phyloP scores from a whole-genome alignment of 2,329 filamentous ascomycete genomes.

The Ceratocystis variospora region DNA sequence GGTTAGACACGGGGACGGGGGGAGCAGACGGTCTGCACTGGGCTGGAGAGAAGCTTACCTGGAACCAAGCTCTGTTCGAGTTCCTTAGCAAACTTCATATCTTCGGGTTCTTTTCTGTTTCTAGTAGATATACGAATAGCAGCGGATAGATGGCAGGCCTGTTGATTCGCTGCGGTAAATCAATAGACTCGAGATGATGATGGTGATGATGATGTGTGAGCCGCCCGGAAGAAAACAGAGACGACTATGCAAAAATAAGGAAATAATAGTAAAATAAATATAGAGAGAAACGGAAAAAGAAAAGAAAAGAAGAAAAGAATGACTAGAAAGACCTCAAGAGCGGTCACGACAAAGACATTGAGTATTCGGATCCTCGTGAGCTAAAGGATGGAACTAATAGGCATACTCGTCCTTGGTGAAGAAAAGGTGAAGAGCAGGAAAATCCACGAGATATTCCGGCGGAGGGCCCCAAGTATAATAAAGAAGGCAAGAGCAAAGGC shows the following conservation, averaged over 20 bases:
- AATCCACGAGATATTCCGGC: not conserved
- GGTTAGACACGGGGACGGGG: conserved; percentile 7
- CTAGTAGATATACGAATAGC: not conserved
- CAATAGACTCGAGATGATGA: not conserved
- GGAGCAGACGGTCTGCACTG: not conserved
- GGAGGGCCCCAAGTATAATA: not conserved
- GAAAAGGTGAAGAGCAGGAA: not conserved
- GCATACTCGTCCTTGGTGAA: conserved; percentile 7
- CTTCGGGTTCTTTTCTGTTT: conserved; percentile 21
- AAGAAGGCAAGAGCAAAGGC: not conserved
- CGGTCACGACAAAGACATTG: conserved; percentile 3
- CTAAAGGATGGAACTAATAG: not conserved
- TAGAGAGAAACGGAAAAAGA: not conserved
- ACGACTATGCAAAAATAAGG: not conserved
- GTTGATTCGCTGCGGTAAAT: not conserved
- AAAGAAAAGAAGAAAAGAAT: not conserved
- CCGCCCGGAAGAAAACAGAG: not conserved
- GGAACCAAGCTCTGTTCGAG: conserved; percentile 78
- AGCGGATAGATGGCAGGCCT: not conserved
- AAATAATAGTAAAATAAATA: not conserved
- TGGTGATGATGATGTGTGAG: not conserved
- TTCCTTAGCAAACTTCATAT: conserved; percentile 60
- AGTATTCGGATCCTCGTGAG: conserved; percentile 4
- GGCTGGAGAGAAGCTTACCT: conserved; percentile 32
- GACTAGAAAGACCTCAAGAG: not conserved